Conservation (phyloP, 768 basidiomycete species). For the Cystobasidium tubakii region DNA sequence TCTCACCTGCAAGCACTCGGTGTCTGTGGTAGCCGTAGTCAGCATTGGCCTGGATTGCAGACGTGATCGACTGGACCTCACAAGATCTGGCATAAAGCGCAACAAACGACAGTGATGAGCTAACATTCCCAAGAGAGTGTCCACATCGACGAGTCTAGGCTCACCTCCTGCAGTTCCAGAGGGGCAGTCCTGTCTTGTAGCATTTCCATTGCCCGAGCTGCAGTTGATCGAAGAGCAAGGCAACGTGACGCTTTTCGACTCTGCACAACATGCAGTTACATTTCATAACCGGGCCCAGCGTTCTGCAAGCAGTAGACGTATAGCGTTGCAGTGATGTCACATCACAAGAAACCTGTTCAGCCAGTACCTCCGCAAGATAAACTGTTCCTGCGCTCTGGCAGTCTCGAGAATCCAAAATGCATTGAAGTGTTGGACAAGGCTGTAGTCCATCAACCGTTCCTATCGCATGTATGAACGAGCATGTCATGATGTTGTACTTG, state of each 20-base stretch:
- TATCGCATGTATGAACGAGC: conserved; percentile 2
- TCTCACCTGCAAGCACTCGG: not conserved
- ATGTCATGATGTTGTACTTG: not conserved
- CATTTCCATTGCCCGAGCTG: too few species aligned
- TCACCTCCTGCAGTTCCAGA: not conserved
- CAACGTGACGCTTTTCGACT: not conserved
- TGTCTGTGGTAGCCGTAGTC: not conserved
- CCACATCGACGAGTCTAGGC: too few species aligned
- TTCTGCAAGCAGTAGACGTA: not conserved
- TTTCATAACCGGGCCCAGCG: too few species aligned
- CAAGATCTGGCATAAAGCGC: not conserved
- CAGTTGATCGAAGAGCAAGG: not conserved
- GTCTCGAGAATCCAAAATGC: not conserved
- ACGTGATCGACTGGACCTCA: not conserved
- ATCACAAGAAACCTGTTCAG: conserved; percentile 31
- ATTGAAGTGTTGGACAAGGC: not conserved
- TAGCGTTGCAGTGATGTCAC: not conserved
- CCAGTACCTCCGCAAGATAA: conserved; percentile 4
- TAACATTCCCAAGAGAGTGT: too few species aligned
- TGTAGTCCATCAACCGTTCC: conserved; percentile 4
- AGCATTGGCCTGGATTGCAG: not conserved
- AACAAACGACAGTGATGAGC: not conserved
- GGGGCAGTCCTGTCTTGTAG: not conserved
- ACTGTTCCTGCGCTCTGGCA: conserved; percentile 9
- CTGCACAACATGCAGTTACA: not conserved